A percentile compares a stretch with the other conserved stretches of the same genome.
These are phyloP conservation scores for Boletus smithii DNA, from an alignment of 1,284 basidiomycete species.

Conservation along the genomic window DNA sequence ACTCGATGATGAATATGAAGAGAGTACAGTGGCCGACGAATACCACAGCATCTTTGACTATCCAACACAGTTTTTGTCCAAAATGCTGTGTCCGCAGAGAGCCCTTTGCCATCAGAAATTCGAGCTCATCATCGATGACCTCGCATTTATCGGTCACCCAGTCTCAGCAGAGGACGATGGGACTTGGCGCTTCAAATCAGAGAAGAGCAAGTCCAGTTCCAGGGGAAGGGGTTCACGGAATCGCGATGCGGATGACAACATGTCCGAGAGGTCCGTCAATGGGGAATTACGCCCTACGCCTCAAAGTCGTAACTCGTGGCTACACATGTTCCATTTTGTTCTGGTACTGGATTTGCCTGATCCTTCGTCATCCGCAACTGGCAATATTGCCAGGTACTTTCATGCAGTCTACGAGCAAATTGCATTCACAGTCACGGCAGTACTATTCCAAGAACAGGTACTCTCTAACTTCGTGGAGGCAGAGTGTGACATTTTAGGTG, in stretches of 20 bases:
- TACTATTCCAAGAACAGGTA: constrained; percentile 84
- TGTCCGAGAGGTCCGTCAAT: constrained; percentile 35
- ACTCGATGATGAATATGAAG: constrained; percentile 38
- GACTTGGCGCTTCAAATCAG: constrained; percentile 66
- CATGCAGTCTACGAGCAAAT: constrained; percentile 86
- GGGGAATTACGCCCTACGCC: constrained; percentile 25
- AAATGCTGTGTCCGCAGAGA: constrained; percentile 74
- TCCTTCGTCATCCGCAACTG: constrained; percentile 74
- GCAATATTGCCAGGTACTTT: constrained; percentile 75
- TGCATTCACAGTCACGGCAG: constrained; percentile 83
- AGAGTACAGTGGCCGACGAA: constrained; percentile 38
- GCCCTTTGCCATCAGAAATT: constrained; percentile 93
- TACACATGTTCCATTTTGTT: constrained; percentile 85
- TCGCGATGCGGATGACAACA: constrained; percentile 33
- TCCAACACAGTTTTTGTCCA: constrained; percentile 77
- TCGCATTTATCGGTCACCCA: constrained; percentile 95
- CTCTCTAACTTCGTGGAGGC: constrained; percentile 76
- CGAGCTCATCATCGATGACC: constrained; percentile 86
- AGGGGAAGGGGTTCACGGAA: constrained; percentile 56
- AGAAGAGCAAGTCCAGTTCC: constrained; percentile 46
- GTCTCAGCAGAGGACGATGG: constrained; percentile 79
- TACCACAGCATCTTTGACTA: constrained; percentile 79
- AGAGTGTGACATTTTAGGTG: constrained; percentile 67
- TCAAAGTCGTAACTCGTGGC: constrained; percentile 43
- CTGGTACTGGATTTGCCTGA: constrained; percentile 88